A percentile compares a stretch with the other conserved stretches of the same genome.
Conservation (phyloP, 805 yeast species). For the Yamadazyma takamatsuzukensis region DNA sequence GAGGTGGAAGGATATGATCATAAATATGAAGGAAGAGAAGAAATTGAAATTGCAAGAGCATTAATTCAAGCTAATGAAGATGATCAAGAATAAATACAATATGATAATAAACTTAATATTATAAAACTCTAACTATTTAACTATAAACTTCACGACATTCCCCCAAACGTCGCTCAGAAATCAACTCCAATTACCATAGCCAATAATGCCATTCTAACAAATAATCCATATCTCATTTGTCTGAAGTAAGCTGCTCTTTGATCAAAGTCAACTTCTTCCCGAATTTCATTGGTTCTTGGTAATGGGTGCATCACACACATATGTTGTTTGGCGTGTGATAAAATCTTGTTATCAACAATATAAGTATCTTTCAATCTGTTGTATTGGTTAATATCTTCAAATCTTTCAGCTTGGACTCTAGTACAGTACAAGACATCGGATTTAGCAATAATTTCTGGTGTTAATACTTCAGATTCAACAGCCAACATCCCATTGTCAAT, state of each 20-base stretch:
- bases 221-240: conserved; percentile 98
- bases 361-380: conserved; percentile 87
- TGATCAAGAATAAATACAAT: too few relatives aligned
- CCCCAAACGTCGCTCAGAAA: conserved; percentile 47
- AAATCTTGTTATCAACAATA: conserved; percentile 86
- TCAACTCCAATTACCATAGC: conserved; percentile 98
- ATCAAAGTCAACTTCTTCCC: conserved; percentile 98
- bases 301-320: conserved; percentile 99
- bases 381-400: conserved; percentile 69
- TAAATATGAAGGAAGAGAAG: conserved; percentile 39
- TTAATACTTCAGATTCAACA: conserved; percentile 69
- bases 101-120: conserved; percentile 8
- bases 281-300: conserved; percentile 94
- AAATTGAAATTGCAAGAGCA: conserved; percentile 64
- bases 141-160: too few relatives aligned
- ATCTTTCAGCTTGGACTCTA: conserved; percentile 97
- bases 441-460: conserved; percentile 79
- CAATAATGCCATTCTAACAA: conserved; percentile 96
- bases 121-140: conserved; percentile 1
- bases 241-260: conserved; percentile 99
- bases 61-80: conserved; percentile 56
- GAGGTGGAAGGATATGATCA: conserved; percentile 49
- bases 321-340: conserved; percentile 92
- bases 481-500: conserved; percentile 63
- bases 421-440: conserved; percentile 98